Base-by-base conservation (phyloP, 805 yeast genomes). In the Nakazawaea sp. region DNA sequence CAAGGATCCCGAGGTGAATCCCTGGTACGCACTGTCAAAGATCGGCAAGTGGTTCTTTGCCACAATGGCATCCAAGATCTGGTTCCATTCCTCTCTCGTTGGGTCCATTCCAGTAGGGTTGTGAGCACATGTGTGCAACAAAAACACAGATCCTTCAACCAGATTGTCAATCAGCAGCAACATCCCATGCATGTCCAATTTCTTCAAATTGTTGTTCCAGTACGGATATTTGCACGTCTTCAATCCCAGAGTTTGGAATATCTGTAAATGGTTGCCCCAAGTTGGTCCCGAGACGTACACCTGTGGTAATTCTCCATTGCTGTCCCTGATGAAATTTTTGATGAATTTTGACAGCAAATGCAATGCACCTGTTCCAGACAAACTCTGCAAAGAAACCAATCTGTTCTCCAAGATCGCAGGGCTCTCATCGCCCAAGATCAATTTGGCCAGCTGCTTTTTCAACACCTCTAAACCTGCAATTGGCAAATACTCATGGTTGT, bases 91-190 rank as follows among this genome's bases (percentile, higher is more conserved):
- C 45, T 76, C 84, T 19, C 63, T 60, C 13, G 86, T 76, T 43
- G 95, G 92, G 56, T 89, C 97, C 58, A 89, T 78, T 46, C 97
- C 97, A 15, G 97, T 90, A 38, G 97, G 97, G 68, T 89, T 90
- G 66, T 89, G 97, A 52, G 96, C 92, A 57, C 96, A 88, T 7
- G 96, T 96, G 60, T 89, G 97, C 43, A 89, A 71, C 40, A 89
- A 68, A 17, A 88, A 80, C 36, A 76, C 72, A 17, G 81, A 66
- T 19, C 82, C 85, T 24, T 63, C 63, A 21, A 72, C 72, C 27
- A 79, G 78, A 25, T 58, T 52, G 18, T 64, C 50, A 33, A 88
- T 60, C 36, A 85, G 84, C 24, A 56, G 56, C 35, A 83, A 54
- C 66, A 87, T 65, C 33, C 79, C 78, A 19, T 69, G 78, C 44